Percentiles rank a stretch among this genome's conserved stretches.
Evolutionary conservation across 345 rosid genomes (phyloP).

Genomic region (Adansonia digitata): DNA sequence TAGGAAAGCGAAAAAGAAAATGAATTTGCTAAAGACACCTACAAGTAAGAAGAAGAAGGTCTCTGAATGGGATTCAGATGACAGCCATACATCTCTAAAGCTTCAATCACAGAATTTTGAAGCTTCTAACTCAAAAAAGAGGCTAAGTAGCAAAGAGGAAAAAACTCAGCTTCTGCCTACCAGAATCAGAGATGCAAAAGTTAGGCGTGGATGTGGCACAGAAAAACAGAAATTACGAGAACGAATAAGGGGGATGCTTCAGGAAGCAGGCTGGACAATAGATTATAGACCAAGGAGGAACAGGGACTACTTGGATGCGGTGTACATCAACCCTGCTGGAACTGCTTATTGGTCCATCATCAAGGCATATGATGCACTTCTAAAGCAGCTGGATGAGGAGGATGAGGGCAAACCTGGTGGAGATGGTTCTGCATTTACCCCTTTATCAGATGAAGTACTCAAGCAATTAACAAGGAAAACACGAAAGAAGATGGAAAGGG

Average conservation of each 20-base stretch:
- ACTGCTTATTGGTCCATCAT: constrained; percentile 94
- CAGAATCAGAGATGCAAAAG: constrained; percentile 46
- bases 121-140: constrained; percentile 29
- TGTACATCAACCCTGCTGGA: constrained; percentile 81
- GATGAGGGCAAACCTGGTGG: constrained; percentile 32
- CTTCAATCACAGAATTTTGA: constrained; percentile 33
- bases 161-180: constrained; percentile 29
- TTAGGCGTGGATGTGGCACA: constrained; percentile 83
- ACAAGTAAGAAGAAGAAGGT: constrained; percentile 36
- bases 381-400: constrained; percentile 54
- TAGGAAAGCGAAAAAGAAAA: constrained; percentile 34
- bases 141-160: constrained; percentile 35
- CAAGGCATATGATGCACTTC: constrained; percentile 88
- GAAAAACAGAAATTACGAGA: constrained; percentile 92
- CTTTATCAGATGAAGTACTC: constrained; percentile 66
- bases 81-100: constrained; percentile 40
- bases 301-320: constrained; percentile 83
- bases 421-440: constrained; percentile 45
- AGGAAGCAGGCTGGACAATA: constrained; percentile 90
- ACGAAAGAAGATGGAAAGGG: constrained; percentile 57
- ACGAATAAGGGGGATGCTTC: constrained; percentile 69
- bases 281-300: constrained; percentile 86
- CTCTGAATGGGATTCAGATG: constrained; percentile 41
- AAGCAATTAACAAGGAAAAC: constrained; percentile 64
- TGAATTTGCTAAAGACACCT: constrained; percentile 31